A percentile compares a stretch with the other conserved stretches of the same genome.
Conservation (phyloP, 257 asterid genomes). For the Nicotiana undulata region DNA sequence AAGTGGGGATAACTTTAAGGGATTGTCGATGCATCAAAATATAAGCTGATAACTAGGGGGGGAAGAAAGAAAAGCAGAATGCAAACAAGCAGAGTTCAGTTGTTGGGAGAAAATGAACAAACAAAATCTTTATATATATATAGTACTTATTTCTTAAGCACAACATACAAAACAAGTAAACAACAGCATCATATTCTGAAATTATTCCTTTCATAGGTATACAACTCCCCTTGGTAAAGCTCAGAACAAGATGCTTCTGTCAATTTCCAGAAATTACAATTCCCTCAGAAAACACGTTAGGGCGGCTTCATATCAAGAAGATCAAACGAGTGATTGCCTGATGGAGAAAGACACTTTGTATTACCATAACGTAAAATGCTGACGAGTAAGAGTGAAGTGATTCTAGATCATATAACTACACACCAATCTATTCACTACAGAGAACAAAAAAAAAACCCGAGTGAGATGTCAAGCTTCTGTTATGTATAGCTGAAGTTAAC, state of each 20-base stretch:
- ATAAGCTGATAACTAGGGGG: background rate
- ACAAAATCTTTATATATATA: conserved; percentile 1
- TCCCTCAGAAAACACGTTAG: background rate
- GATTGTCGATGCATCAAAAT: too few relatives aligned
- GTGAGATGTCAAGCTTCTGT: conserved; percentile 12
- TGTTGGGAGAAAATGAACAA: background rate
- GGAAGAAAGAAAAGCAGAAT: background rate
- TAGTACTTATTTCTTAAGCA: background rate
- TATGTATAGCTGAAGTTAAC: conserved; percentile 9
- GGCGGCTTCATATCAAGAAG: background rate
- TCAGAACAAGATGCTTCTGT: background rate
- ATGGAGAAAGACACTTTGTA: background rate
- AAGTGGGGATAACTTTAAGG: too few relatives aligned
- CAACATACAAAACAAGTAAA: conserved; percentile 9
- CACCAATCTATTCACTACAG: conserved; percentile 3
- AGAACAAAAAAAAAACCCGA: background rate
- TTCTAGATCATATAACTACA: conserved; percentile 12
- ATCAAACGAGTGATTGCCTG: background rate
- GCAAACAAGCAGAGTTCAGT: background rate
- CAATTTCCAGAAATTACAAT: background rate
- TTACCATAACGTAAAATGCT: background rate
- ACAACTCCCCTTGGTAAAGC: background rate
- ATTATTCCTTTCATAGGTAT: background rate
- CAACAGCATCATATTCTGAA: conserved; percentile 8
- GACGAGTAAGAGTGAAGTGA: background rate